Evolutionary conservation across 495 filamentous ascomycete genomes (phyloP).

Genomic region (Podospora comata): DNA sequence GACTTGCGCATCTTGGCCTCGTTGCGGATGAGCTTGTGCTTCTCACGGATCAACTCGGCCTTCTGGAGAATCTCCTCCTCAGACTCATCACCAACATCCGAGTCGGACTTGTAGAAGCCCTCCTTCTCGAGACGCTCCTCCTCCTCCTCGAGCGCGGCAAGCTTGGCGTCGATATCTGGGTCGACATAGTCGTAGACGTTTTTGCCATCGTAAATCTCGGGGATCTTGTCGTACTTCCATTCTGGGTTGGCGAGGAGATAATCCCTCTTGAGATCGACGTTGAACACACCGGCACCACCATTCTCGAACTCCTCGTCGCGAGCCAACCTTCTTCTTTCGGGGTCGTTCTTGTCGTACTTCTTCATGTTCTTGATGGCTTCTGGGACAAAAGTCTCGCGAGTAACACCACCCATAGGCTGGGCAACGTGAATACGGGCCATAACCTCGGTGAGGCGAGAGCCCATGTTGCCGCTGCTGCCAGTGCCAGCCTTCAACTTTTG

Average conservation of each 20-base stretch:
- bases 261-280: constrained; percentile 80
- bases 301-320: constrained; percentile 89
- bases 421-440: constrained; percentile 94
- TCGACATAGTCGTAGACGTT: constrained; percentile 97
- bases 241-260: constrained; percentile 80
- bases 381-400: constrained; percentile 82
- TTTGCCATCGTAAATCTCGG: constrained; percentile 84
- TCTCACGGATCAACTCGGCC: constrained; percentile 92
- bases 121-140: constrained; percentile 85
- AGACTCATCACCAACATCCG: constrained; percentile 74
- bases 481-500: constrained; percentile 93
- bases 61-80: constrained; percentile 84
- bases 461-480: constrained; percentile 64
- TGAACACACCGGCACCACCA: constrained; percentile 93
- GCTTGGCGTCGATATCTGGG: constrained; percentile 89
- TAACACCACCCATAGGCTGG: constrained; percentile 74
- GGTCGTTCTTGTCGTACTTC: constrained; percentile 89
- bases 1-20: constrained; percentile 88
- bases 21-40: constrained; percentile 81
- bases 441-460: constrained; percentile 79
- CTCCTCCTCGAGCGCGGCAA: constrained; percentile 87
- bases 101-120: constrained; percentile 67
- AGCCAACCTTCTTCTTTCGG: constrained; percentile 70
- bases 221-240: constrained; percentile 95
- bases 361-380: constrained; percentile 73